Base-by-base conservation (phyloP, 768 basidiomycete species). In the Rhodosporidiobolus odoratus region DNA sequence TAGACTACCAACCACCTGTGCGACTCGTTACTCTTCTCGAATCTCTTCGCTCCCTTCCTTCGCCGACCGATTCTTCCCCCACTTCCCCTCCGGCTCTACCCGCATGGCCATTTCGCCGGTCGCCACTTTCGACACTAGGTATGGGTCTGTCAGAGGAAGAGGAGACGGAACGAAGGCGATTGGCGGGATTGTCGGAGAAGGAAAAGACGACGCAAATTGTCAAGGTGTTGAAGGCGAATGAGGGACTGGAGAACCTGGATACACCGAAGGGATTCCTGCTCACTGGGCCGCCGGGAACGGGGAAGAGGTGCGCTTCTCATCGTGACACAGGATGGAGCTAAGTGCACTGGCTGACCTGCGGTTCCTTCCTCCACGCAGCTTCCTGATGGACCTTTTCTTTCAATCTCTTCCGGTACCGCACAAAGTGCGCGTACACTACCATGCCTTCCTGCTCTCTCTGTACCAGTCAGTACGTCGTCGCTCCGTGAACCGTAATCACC, bases 371-470 rank as follows among this genome's bases (percentile, higher is more conserved):
- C 2, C 41, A 3, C 30, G 21, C 43, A 84, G 83, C 53, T 82
- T 86, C 65, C 78, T 87, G 30, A 81, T 85, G 57, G 84, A 86
- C 74, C 80, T 86, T 21, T 86, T 86, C 83, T 85, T 82, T 77
- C 77, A 83, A n/a, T 78, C 83, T 30, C 73, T 87, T 3, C 84
- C 84, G 1, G 84, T 84, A 0, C 81, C 80, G 19, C 81, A 83
- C 79, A 87, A 87, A 78, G 79, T 81, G 8, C 82, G 85, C 47
- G 83, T 83, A 63, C 86, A 86, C 77, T 86, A 86, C 77, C 85
- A 82, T 76, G 81, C 84, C 64, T 82, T 86, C 69, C 82, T 86
- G 0, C 80, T 87, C 5, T 83, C 83, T 43, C 80, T 87, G 10
- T 86, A 86, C 75, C 68, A 71, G 50, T 69, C 54, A 4, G 71